Conservation (phyloP, 345 rosid species). For the Sonneratia alba region DNA sequence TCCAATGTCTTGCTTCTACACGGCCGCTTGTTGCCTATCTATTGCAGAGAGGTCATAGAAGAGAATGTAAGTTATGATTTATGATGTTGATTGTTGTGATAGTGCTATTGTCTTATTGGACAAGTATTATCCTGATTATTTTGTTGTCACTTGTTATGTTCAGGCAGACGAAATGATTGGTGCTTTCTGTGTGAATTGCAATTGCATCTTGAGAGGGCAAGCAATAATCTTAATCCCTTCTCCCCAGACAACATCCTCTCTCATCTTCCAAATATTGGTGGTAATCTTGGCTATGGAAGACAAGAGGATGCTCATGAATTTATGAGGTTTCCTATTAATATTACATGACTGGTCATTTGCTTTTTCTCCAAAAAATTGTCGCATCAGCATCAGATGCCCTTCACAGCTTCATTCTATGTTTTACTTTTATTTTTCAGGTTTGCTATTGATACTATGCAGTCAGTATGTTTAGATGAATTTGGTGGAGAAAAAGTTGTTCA, state of each 20-base stretch:
- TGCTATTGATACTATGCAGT: constrained; percentile 94
- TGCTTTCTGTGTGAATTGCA: constrained; percentile 88
- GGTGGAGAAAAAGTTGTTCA: constrained; percentile 88
- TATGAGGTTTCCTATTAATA: constrained; percentile 52
- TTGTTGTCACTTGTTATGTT: constrained; percentile 14
- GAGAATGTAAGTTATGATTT: constrained; percentile 45
- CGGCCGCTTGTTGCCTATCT: constrained; percentile 86
- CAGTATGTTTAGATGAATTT: constrained; percentile 82
- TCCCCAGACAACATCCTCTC: constrained; percentile 81
- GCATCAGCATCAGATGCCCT: neutral
- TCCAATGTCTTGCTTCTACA: constrained; percentile 87
- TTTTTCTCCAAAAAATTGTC: neutral
- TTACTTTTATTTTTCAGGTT: constrained; percentile 33
- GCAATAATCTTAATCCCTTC: constrained; percentile 51
- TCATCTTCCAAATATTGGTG: constrained; percentile 72
- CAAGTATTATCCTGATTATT: neutral
- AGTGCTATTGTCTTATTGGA: neutral
- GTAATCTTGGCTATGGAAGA: constrained; percentile 93
- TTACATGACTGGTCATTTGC: neutral
- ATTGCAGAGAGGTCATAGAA: constrained; percentile 69
- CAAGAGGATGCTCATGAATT: constrained; percentile 99
- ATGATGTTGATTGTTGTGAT: neutral
- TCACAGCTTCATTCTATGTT: neutral
- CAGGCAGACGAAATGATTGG: constrained; percentile 88
- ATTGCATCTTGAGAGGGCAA: constrained; percentile 66